Evolutionary conservation across 148 eudicot species (phyloP), one percentile per base, ranked within the genome.

Genomic region (Rhododendron ovatum): DNA sequence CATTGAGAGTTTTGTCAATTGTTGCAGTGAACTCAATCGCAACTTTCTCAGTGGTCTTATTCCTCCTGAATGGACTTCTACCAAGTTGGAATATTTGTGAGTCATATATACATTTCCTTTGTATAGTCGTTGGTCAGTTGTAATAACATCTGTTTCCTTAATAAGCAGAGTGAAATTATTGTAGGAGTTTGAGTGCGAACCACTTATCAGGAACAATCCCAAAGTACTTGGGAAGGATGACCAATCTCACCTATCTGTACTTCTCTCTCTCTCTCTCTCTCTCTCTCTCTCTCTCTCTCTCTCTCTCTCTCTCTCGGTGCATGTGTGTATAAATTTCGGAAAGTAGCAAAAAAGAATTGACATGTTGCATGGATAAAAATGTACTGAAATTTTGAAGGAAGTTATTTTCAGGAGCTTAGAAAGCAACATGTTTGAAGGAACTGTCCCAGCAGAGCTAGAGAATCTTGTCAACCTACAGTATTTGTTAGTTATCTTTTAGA

Each of bases 191-290:
- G 61, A 13, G 39, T 30, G 86, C 78, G 12, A 93, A 93, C 86
- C 91, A 92, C 53, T 87, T 93, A 82, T 92, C 94, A 61, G 95
- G 95, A 53, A 78, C 84, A 39, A 90, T 93, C 84, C 95, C 95
- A 43, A 57, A 65, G 39, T 88, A 84, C 83, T 75, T 93, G 85
- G 95, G 93, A 85, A 86, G 83, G 30, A 91, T 91, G 55, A 85
- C 88, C 48, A 84, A 87, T 26, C 92, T 93, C 43, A 86, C 82
- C 67, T 85, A 79, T 78, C 0, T 93, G 95, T 93, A 89, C 82
- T 90, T 39, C 39, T 37, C 39, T 37, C 39, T 37, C 39, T 37
- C 39, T 37, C 43, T 39, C 6, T 39, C 43, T 39, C 43, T 39
- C 43, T 39, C 43, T 37, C 59, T 73, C 47, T 41, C 73, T 61